These are phyloP conservation scores for Chamaenerion angustifolium DNA, from an alignment of 345 rosid species.

Conservation along the genomic window DNA sequence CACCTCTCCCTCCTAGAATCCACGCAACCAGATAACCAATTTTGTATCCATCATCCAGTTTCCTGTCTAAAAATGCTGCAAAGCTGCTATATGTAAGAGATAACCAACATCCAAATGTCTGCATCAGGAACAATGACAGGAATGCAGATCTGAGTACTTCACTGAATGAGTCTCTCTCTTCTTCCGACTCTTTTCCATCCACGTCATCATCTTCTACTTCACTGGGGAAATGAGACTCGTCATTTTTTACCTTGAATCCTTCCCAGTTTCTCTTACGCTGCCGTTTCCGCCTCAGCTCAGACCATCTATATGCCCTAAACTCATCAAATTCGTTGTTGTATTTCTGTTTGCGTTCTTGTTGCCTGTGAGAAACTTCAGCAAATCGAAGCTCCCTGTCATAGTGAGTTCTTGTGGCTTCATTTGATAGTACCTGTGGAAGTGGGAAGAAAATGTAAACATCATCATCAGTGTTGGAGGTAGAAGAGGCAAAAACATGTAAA, in stretches of 20 bases:
- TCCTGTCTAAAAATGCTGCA: constrained; percentile 49
- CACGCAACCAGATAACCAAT: constrained; percentile 63
- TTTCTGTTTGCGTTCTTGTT: constrained; percentile 20
- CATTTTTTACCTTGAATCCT: constrained; percentile 14
- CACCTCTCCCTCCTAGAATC: constrained; percentile 68
- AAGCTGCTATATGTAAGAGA: constrained; percentile 58
- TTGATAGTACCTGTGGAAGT: constrained; percentile 50
- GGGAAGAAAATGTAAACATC: background rate
- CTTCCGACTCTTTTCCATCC: constrained; percentile 20
- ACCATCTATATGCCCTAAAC: constrained; percentile 41
- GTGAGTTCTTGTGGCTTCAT: constrained; percentile 44
- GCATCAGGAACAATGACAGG: constrained; percentile 41
- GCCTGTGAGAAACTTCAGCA: constrained; percentile 25
- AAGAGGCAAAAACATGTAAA: background rate
- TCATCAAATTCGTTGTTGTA: constrained; percentile 34
- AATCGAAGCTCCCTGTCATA: constrained; percentile 43
- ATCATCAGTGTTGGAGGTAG: background rate
- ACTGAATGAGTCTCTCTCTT: constrained; percentile 41
- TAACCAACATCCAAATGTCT: constrained; percentile 36
- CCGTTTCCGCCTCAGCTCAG: constrained; percentile 39
- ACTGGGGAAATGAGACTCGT: constrained; percentile 11
- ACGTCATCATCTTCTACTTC: constrained; percentile 22
- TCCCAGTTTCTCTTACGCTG: constrained; percentile 30
- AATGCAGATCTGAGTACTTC: constrained; percentile 48
- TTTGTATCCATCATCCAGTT: constrained; percentile 75